phyloP scores from a whole-genome alignment of 768 basidiomycete species.

The Mycena alexandri region DNA sequence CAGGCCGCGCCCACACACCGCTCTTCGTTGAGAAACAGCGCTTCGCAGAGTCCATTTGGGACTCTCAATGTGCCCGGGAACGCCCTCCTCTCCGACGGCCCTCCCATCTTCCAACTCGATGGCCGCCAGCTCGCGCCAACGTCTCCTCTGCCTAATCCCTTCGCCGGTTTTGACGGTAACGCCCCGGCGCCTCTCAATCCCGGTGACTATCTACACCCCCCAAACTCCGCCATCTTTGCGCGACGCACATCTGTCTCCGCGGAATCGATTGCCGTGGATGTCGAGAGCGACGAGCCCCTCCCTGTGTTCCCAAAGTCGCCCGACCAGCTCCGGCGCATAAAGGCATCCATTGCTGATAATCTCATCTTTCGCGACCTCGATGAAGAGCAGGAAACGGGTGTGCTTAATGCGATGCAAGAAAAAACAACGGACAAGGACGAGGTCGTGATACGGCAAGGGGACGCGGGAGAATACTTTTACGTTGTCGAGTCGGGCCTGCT shows the following conservation, averaged over 20 bases:
- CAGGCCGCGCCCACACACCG: conserved; percentile 60
- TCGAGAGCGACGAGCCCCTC: conserved; percentile 71
- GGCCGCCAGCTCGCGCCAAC: conserved; percentile 72
- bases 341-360: conserved; percentile 86
- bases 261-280: conserved; percentile 92
- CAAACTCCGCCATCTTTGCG: conserved; percentile 84
- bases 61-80: conserved; percentile 87
- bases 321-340: conserved; percentile 90
- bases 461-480: conserved; percentile 97
- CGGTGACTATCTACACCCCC: conserved; percentile 79
- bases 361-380: conserved; percentile 97
- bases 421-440: conserved; percentile 75
- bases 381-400: conserved; percentile 94
- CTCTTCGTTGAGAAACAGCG: conserved; percentile 67
- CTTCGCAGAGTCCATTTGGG: conserved; percentile 79
- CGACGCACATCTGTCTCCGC: conserved; percentile 96
- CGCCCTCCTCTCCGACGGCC: conserved; percentile 69
- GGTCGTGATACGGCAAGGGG: conserved; percentile 97
- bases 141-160: conserved; percentile 69
- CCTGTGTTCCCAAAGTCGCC: conserved; percentile 84
- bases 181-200: conserved; percentile 63
- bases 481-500: conserved; percentile 92
- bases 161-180: conserved; percentile 63
- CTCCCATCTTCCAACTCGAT: conserved; percentile 72
- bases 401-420: conserved; percentile 96